These are phyloP conservation scores for Vitis hybrid DNA, from an alignment of 177 flowering plant genomes.

Conservation along the genomic window DNA sequence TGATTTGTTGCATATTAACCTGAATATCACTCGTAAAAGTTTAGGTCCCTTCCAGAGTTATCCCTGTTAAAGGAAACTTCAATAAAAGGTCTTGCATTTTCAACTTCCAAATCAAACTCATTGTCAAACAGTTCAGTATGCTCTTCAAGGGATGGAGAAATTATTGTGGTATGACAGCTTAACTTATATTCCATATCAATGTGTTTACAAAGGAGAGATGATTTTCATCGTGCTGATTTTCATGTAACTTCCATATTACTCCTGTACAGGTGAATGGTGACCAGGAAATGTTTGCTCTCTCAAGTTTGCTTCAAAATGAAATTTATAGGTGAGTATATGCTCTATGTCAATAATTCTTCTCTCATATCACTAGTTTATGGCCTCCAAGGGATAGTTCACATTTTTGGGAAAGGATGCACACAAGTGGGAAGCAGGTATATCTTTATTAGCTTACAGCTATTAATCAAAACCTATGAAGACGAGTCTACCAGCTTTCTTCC, in stretches of 20 bases:
- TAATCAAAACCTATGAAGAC: too few species aligned
- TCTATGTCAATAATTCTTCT: not conserved
- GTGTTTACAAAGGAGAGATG: not conserved
- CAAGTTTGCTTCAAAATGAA: conserved; percentile 48
- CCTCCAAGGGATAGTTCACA: too few species aligned
- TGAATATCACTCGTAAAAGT: conserved; percentile 3
- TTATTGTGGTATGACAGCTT: conserved; percentile 54
- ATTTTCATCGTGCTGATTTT: too few species aligned
- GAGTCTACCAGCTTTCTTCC: too few species aligned
- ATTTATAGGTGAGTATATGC: conserved; percentile 46
- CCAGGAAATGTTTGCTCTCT: conserved; percentile 66
- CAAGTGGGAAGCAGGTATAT: too few species aligned
- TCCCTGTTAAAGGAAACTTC: conserved; percentile 64
- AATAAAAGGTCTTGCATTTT: conserved; percentile 53
- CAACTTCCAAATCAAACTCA: conserved; percentile 36
- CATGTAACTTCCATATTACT: not conserved
- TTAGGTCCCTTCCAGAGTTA: conserved; percentile 88
- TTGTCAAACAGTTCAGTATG: conserved; percentile 40
- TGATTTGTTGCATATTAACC: not conserved
- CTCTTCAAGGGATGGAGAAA: conserved; percentile 67
- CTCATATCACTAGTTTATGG: not conserved
- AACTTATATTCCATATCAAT: not conserved
- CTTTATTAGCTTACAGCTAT: too few species aligned
- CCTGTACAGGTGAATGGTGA: conserved; percentile 64
- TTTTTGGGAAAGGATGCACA: too few species aligned